Percentiles rank a stretch among this genome's conserved stretches.
phyloP scores from a whole-genome alignment of 1,284 basidiomycete genomes.

The Pterula multifida region DNA sequence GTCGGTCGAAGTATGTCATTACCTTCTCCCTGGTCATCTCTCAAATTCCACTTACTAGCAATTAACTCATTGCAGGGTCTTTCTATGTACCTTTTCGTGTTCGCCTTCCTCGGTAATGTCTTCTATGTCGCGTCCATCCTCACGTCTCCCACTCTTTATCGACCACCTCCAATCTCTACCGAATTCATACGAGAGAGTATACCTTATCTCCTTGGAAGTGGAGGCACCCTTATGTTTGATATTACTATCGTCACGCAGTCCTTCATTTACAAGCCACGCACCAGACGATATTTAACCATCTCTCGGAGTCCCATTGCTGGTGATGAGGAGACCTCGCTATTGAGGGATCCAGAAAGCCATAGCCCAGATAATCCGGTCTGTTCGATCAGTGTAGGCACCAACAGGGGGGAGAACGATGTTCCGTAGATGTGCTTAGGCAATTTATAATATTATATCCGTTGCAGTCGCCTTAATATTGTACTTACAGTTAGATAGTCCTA shows the following conservation, averaged over 20 bases:
- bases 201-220: constrained; percentile 77
- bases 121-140: constrained; percentile 86
- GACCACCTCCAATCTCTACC: constrained; percentile 41
- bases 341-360: not conserved
- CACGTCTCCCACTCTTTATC: constrained; percentile 42
- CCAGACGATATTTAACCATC: not conserved
- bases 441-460: too few species aligned
- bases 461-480: too few species aligned
- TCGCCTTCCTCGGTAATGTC: constrained; percentile 83
- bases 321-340: constrained; percentile 32
- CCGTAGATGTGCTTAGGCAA: too few species aligned
- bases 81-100: constrained; percentile 86
- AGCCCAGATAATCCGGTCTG: not conserved
- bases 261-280: constrained; percentile 19
- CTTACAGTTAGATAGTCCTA: too few species aligned
- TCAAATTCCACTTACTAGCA: constrained; percentile 6
- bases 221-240: constrained; percentile 84
- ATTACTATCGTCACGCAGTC: constrained; percentile 69
- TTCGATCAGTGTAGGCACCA: not conserved
- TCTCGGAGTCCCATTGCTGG: not conserved
- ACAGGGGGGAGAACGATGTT: too few species aligned
- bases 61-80: constrained; percentile 43
- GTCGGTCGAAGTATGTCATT: constrained; percentile 65
- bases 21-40: not conserved
- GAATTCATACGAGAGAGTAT: constrained; percentile 60